Conservation (phyloP, 2,329 filamentous ascomycete genomes). For the Byssochlamys sp. region DNA sequence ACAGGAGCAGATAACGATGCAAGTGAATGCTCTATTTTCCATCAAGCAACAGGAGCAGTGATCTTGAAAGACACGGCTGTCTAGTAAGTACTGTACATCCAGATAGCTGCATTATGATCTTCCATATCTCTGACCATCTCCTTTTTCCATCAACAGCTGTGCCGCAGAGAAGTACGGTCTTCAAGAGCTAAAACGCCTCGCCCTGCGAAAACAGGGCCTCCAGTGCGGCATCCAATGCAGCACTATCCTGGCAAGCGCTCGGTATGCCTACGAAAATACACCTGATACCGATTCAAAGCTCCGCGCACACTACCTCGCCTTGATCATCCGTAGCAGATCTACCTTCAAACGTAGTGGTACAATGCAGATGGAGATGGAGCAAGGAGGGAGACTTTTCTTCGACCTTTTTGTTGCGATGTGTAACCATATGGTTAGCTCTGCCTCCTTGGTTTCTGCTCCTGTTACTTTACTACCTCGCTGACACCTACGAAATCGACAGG, state of each 20-base stretch:
- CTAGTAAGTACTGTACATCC: constrained; percentile 48
- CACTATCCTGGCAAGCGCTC: constrained; percentile 77
- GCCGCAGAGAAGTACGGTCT: constrained; percentile 75
- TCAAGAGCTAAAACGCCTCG: constrained; percentile 72
- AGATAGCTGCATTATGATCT: not conserved
- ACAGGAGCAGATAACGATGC: constrained; percentile 29
- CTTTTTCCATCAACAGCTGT: constrained; percentile 41
- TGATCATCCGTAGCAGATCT: constrained; percentile 77
- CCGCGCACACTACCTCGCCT: constrained; percentile 78
- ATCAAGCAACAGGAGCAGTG: constrained; percentile 53
- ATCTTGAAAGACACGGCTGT: constrained; percentile 82
- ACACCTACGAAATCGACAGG: constrained; percentile 10
- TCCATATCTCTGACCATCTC: not conserved
- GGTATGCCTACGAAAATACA: constrained; percentile 80
- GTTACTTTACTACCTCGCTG: not conserved
- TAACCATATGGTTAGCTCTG: constrained; percentile 66
- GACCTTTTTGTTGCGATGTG: constrained; percentile 87
- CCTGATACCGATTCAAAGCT: constrained; percentile 85
- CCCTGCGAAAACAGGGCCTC: constrained; percentile 79
- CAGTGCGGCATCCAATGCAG: constrained; percentile 74
- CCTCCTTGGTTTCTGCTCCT: not conserved
- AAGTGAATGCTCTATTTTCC: constrained; percentile 59
- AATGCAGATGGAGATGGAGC: constrained; percentile 91
- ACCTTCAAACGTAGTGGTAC: constrained; percentile 91
- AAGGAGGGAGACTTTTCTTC: constrained; percentile 79